A percentile compares a stretch with the other conserved stretches of the same genome.
Evolutionary conservation across 306 rosid genomes (phyloP).

Genomic region (Cicer arietinum): DNA sequence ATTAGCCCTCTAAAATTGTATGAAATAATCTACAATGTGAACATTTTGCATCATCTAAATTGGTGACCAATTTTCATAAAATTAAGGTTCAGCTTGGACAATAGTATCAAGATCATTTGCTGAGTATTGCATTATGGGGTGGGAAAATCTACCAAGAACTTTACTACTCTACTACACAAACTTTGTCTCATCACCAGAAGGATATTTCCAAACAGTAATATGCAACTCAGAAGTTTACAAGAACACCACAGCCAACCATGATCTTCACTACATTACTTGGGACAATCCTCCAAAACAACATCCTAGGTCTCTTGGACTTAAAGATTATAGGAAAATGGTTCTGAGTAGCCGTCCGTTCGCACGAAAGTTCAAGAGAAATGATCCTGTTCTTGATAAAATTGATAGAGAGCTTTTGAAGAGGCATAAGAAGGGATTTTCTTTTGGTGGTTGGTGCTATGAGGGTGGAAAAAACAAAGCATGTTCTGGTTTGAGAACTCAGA

Average conservation of each 20-base stretch:
- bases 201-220: slow-evolving; percentile 83
- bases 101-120: slow-evolving; percentile 84
- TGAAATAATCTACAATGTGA: not conserved
- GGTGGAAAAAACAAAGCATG: slow-evolving; percentile 51
- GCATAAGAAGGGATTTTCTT: slow-evolving; percentile 52
- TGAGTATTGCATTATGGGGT: slow-evolving; percentile 80
- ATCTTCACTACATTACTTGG: slow-evolving; percentile 91
- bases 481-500: slow-evolving; percentile 54
- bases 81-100: slow-evolving; percentile 95
- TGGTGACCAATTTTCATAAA: not conserved
- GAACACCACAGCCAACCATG: slow-evolving; percentile 84
- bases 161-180: slow-evolving; percentile 93
- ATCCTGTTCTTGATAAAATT: slow-evolving; percentile 66
- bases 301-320: slow-evolving; percentile 74
- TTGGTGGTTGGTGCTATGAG: slow-evolving; percentile 81
- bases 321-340: slow-evolving; percentile 65
- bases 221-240: slow-evolving; percentile 76
- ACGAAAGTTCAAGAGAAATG: slow-evolving; percentile 76
- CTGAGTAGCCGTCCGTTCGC: slow-evolving; percentile 83
- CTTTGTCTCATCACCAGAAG: slow-evolving; percentile 91
- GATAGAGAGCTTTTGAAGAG: slow-evolving; percentile 76
- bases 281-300: slow-evolving; percentile 95
- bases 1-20: slow-evolving; percentile 1
- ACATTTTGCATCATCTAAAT: slow-evolving; percentile 11
- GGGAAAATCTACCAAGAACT: slow-evolving; percentile 95